Percentiles rank a stretch among this genome's conserved stretches.
phyloP scores from a whole-genome alignment of 257 asterid species.

The Agastache rugosa region DNA sequence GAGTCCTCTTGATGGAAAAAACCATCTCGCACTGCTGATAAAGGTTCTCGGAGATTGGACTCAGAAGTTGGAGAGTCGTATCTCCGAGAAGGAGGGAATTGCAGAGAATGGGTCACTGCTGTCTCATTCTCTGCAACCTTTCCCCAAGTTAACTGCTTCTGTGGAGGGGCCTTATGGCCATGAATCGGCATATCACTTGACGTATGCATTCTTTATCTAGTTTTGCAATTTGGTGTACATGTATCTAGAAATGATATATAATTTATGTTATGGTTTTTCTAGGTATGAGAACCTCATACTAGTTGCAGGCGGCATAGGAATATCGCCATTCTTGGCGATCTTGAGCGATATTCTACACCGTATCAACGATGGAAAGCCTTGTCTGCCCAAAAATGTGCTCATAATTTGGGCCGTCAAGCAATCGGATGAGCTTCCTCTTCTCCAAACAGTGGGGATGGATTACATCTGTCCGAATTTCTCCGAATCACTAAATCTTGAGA shows the following conservation, averaged over 20 bases:
- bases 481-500: slow-evolving; percentile 60
- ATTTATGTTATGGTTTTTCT: not conserved
- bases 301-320: slow-evolving; percentile 94
- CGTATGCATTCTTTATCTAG: slow-evolving; percentile 42
- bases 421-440: slow-evolving; percentile 80
- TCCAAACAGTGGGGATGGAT: slow-evolving; percentile 67
- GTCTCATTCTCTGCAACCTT: slow-evolving; percentile 14
- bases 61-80: slow-evolving; percentile 44
- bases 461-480: slow-evolving; percentile 64
- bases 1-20: slow-evolving; percentile 67
- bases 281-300: slow-evolving; percentile 85
- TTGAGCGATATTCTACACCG: slow-evolving; percentile 80
- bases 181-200: slow-evolving; percentile 78
- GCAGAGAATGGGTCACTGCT: slow-evolving; percentile 31
- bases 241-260: not conserved
- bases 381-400: slow-evolving; percentile 64
- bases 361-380: slow-evolving; percentile 57
- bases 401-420: slow-evolving; percentile 83
- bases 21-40: slow-evolving; percentile 64
- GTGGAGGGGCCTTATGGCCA: slow-evolving; percentile 96
- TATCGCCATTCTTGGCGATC: slow-evolving; percentile 85
- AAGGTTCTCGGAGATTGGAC: slow-evolving; percentile 82
- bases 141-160: slow-evolving; percentile 55
- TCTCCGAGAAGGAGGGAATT: slow-evolving; percentile 39
- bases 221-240: not conserved